Evolutionary conservation across 495 filamentous ascomycete species (phyloP).

Genomic region (Saxophila tyrrhenica): DNA sequence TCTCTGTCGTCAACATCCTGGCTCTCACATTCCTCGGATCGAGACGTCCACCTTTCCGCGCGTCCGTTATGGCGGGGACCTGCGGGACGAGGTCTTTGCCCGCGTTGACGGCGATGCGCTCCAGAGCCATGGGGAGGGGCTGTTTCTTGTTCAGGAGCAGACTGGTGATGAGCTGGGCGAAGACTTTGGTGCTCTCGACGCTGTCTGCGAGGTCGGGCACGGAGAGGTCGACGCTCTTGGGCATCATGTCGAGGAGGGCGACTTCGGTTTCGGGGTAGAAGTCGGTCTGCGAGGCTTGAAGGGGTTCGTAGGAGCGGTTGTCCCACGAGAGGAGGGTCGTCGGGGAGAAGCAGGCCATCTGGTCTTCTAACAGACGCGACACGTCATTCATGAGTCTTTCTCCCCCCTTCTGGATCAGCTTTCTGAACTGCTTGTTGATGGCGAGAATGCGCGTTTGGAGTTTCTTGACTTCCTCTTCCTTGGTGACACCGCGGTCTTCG

Average conservation of each 20-base stretch:
- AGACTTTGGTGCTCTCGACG: slow-evolving; percentile 1
- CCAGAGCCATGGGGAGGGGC: slow-evolving; percentile 14
- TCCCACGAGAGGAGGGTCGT: slow-evolving; percentile 6
- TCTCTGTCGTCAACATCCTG: slow-evolving; percentile 25
- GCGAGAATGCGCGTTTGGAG: not conserved
- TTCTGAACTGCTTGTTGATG: not conserved
- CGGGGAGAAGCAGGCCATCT: slow-evolving; percentile 5
- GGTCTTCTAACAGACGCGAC: not conserved
- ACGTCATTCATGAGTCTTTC: not conserved
- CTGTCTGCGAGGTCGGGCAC: slow-evolving; percentile 5
- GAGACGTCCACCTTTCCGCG: slow-evolving; percentile 26
- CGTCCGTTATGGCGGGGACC: slow-evolving; percentile 23
- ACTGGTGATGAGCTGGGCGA: slow-evolving; percentile 8
- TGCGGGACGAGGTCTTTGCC: slow-evolving; percentile 24
- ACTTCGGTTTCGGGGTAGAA: slow-evolving; percentile 9
- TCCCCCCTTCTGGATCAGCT: not conserved
- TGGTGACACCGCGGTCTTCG: not conserved
- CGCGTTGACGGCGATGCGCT: slow-evolving; percentile 26
- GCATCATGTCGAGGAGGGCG: slow-evolving; percentile 21
- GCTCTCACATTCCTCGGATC: slow-evolving; percentile 23
- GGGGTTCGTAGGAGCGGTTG: slow-evolving; percentile 11
- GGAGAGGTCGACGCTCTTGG: slow-evolving; percentile 6
- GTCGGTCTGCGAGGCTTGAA: slow-evolving; percentile 7
- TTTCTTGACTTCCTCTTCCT: not conserved
- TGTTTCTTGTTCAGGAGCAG: slow-evolving; percentile 8